These are phyloP conservation scores for Lotmaria passim DNA, from an alignment of 208 protist species.

Conservation along the genomic window DNA sequence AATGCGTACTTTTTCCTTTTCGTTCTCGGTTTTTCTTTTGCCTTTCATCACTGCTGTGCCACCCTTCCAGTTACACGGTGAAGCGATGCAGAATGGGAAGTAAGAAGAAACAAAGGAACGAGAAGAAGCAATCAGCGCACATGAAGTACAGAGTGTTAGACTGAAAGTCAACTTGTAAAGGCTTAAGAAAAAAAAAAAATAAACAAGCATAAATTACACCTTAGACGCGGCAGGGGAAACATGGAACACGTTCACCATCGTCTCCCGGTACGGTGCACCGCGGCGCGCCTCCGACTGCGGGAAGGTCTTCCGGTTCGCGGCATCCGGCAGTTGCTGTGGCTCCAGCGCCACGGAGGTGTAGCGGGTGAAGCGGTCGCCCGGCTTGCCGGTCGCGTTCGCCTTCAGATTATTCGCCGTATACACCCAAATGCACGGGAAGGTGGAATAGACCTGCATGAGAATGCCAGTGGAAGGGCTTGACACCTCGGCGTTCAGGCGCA, in stretches of 20 bases:
- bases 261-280: conserved; percentile 54
- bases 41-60: too few species aligned
- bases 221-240: conserved; percentile 26
- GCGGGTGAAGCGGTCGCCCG: conserved; percentile 52
- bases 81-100: too few species aligned
- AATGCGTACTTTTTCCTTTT: not conserved
- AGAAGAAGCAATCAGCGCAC: too few species aligned
- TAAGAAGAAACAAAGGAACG: too few species aligned
- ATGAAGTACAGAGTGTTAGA: too few species aligned
- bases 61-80: too few species aligned
- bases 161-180: not conserved
- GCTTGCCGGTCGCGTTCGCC: conserved; percentile 36
- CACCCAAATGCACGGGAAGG: conserved; percentile 66
- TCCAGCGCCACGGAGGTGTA: conserved; percentile 50
- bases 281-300: conserved; percentile 42
- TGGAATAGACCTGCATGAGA: conserved; percentile 65
- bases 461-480: conserved; percentile 58
- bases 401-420: conserved; percentile 70
- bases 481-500: conserved; percentile 47
- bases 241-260: conserved; percentile 55
- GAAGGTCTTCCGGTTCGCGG: conserved; percentile 43
- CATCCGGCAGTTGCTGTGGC: conserved; percentile 58
- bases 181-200: not conserved
- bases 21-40: too few species aligned
- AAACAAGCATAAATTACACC: conserved; percentile 16